Evolutionary conservation across 306 rosid species (phyloP), one percentile per base, ranked within the genome.

Genomic region (Medicago ruthenica): DNA sequence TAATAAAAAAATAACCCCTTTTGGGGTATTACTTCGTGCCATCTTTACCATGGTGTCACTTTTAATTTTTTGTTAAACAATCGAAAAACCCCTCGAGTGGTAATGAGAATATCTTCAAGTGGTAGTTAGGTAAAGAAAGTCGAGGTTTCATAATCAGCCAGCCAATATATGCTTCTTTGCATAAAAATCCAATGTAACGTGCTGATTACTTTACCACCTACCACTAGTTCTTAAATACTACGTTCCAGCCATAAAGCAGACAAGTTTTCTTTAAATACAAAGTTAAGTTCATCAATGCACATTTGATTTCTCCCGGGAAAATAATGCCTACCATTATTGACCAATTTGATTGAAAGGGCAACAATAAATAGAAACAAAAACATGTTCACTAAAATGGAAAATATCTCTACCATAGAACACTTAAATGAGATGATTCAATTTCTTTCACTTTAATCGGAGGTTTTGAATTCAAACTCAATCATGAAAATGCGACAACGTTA

Each of bases 211-310:
- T 75, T 78, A 73, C 76, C 61, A 80, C 80, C 71, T 54, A 80
- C 76, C 80, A 77, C 59, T 76, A 71, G 1, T 27, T 60, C 40
- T 60, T 60, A 60, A 5, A 60, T 27, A 27, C 39, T 60, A 27
- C 9, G 40, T 27, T 60, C 41, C 20, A 60, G 40, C 40, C 67
- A 60, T 60, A 60, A 60, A 60, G 67, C 67, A 60, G 11, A 60
- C 6, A 60, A 60, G 6, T 63, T 37, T 81, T 70, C 9, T 70
- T 70, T 59, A 65, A 73, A 50, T 71, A 61, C 50, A 45, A 70
- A 78, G 82, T 78, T 78, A 76, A 84, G 82, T 79, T 76, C 79
- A 71, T 76, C 54, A 50, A 72, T 63, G 81, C 73, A 63, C 70
- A 53, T 60, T 62, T 61, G 27, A 14, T 61, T 50, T 36, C 37